Evolutionary conservation across 169 alveolate genomes (phyloP).

Genomic region (Cryptosporidium xiaoi): DNA sequence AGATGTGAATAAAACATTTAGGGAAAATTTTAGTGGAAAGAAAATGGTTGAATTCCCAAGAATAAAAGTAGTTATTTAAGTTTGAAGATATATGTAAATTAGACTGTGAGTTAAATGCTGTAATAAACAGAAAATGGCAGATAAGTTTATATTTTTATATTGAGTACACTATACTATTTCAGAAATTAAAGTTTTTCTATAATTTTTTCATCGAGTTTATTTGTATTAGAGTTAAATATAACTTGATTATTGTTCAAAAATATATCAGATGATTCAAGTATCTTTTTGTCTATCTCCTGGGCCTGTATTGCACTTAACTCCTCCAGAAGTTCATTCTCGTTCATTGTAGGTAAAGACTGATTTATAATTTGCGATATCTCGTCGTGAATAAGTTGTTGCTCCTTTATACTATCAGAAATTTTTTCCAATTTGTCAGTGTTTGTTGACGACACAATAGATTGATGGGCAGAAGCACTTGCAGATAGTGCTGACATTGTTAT

Average conservation of each 20-base stretch:
- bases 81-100: neutral
- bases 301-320: conserved; percentile 74
- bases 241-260: conserved; percentile 17
- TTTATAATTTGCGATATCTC: conserved; percentile 68
- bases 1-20: conserved; percentile 31
- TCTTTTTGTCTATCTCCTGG: conserved; percentile 58
- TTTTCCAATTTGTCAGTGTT: conserved; percentile 64
- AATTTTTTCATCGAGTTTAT: conserved; percentile 50
- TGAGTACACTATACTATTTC: neutral
- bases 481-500: conserved; percentile 74
- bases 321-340: conserved; percentile 56
- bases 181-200: conserved; percentile 33
- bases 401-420: conserved; percentile 58
- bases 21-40: conserved; percentile 41
- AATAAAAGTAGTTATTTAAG: conserved; percentile 11
- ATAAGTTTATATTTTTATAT: neutral
- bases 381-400: conserved; percentile 55
- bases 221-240: conserved; percentile 12
- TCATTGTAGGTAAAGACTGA: conserved; percentile 74
- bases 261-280: conserved; percentile 60
- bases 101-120: neutral
- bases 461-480: conserved; percentile 66
- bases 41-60: conserved; percentile 46
- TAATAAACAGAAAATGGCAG: neutral
- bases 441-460: conserved; percentile 38